Base-by-base conservation (phyloP, 2,329 filamentous ascomycete species). In the Arthrobotrys conoides region DNA sequence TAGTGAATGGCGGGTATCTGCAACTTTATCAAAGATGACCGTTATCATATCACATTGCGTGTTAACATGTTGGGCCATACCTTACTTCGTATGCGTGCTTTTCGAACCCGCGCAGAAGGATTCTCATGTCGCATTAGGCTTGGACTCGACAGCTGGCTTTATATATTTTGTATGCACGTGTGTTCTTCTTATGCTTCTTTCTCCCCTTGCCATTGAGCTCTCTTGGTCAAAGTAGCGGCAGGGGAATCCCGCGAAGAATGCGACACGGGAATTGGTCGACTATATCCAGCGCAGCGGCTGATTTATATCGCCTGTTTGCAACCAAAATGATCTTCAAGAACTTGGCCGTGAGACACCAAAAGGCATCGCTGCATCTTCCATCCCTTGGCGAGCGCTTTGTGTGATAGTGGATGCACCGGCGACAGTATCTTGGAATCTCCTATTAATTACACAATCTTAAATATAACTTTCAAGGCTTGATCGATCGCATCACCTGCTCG, bases 1-100 rank as follows among this genome's bases (percentile, higher is more conserved):
- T 51, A 30, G 27, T 44, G 30, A 49, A 51, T 71, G 55, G 68
- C 68, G 68, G 68, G 49, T 71, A 71, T 53, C 68, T 71, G 68
- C 68, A 71, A 71, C 51, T 44, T 71, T 71, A 71, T 71, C 68
- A 59, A 24, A 3, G 8, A 12, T 46, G n/a, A 18, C 18, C 30
- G 27, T 53, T 71, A 63, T 46, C 46, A 24, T 49, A 24, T 71
- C 57, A 61, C 44, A 22, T 71, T 63, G 30, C 30, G 30, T 20
- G 8, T 57, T n/a, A 18, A 22, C 6, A 30, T 30, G 14, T 33
- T 38, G 18, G 18, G 9, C n/a, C 46, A 22, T 57, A 5, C 24
- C 16, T 1, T 20, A 12, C n/a, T 1, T 36, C 53, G 10, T 57
- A 22, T 9, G 2, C 6, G 24, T 51, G 12, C 27, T 51, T 51